These are phyloP conservation scores for Torrubiellomyces zombiae DNA, from an alignment of 2,329 filamentous ascomycete species.

Conservation along the genomic window DNA sequence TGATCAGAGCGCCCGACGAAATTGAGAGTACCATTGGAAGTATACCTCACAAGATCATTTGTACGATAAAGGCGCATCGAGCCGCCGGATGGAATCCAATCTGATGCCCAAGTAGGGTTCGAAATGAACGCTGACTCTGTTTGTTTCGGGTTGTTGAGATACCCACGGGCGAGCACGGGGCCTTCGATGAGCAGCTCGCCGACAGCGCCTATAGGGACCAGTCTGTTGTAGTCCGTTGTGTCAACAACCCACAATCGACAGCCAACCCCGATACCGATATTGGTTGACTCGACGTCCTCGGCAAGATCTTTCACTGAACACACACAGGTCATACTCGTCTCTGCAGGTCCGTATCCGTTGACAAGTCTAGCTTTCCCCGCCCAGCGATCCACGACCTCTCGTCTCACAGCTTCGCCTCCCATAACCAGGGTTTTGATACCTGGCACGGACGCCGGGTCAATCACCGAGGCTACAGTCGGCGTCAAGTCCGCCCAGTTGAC, in stretches of 20 bases:
- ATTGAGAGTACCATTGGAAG: not conserved
- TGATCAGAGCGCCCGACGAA: slow-evolving; percentile 1
- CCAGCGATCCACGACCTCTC: not conserved
- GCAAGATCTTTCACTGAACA: not conserved
- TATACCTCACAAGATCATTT: slow-evolving; percentile 1
- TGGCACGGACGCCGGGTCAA: slow-evolving; percentile 1
- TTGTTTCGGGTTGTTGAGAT: not conserved
- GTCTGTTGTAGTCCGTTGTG: not conserved
- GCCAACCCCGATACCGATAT: slow-evolving; percentile 1
- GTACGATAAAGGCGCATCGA: slow-evolving; percentile 1
- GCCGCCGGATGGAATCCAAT: not conserved
- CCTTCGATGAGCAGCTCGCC: slow-evolving; percentile 3
- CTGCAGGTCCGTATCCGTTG: slow-evolving; percentile 2
- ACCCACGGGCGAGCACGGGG: slow-evolving; percentile 1
- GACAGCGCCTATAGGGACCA: not conserved
- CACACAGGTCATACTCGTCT: too few species aligned
- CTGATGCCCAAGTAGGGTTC: slow-evolving; percentile 1
- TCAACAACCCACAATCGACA: slow-evolving; percentile 1
- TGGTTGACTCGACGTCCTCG: not conserved
- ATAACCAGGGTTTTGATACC: not conserved
- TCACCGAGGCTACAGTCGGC: not conserved
- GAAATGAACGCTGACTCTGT: not conserved
- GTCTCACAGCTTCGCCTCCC: slow-evolving; percentile 1
- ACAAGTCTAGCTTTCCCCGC: not conserved
- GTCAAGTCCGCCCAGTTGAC: slow-evolving; percentile 1